Conservation (phyloP, 306 rosid genomes). For the Delonix regia region DNA sequence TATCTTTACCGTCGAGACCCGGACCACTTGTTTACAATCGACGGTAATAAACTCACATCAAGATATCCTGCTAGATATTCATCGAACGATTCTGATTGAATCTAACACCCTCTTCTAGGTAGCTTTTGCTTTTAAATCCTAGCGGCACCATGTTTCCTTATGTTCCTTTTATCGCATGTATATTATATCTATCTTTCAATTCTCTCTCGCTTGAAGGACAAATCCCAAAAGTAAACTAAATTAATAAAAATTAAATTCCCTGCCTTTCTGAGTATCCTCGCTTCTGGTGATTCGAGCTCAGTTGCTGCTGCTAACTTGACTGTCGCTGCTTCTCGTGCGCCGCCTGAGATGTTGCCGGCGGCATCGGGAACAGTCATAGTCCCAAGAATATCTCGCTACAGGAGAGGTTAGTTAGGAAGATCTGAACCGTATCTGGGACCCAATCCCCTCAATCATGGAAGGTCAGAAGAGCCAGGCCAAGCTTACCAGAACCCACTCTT, state of each 20-base stretch:
- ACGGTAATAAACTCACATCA: constrained; percentile 20
- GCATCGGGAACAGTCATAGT: constrained; percentile 36
- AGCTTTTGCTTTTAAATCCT: background rate
- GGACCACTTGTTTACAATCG: constrained; percentile 20
- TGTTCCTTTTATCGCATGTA: background rate
- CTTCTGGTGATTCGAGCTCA: background rate
- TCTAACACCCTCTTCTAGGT: constrained; percentile 26
- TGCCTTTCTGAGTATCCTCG: background rate
- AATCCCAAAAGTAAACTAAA: background rate
- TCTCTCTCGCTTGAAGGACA: background rate
- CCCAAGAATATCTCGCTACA: constrained; percentile 60
- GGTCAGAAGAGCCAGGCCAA: constrained; percentile 67
- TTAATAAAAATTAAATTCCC: background rate
- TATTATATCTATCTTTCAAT: background rate
- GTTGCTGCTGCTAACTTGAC: constrained; percentile 17
- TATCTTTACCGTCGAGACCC: constrained; percentile 41
- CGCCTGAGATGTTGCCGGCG: constrained; percentile 71
- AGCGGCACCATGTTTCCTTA: background rate
- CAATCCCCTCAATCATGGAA: constrained; percentile 54
- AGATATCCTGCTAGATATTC: background rate
- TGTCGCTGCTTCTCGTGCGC: constrained; percentile 30
- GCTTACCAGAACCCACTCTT: constrained; percentile 83
- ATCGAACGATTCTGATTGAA: constrained; percentile 54
- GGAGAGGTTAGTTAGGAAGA: constrained; percentile 34
- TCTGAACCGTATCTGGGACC: constrained; percentile 9